A percentile compares a stretch with the other conserved stretches of the same genome.
phyloP scores from a whole-genome alignment of 768 basidiomycete species.

The Lepiota venenata region DNA sequence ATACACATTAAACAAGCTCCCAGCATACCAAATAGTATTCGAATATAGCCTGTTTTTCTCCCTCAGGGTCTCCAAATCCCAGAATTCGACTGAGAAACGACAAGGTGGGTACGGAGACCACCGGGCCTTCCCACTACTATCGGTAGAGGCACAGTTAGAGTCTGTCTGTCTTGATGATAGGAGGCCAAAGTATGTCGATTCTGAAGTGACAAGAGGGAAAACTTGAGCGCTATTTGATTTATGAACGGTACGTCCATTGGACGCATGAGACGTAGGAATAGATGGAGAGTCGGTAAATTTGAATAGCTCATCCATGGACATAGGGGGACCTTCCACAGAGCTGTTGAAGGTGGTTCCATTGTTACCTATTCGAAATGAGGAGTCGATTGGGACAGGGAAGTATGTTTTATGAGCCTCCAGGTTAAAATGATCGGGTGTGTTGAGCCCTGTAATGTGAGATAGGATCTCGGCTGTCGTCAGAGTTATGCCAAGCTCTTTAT shows the following conservation, averaged over 20 bases:
- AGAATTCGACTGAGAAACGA: slow-evolving; percentile 88
- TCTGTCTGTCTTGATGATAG: slow-evolving; percentile 41
- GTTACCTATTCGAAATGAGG: slow-evolving; percentile 75
- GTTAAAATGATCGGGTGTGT: slow-evolving; percentile 10
- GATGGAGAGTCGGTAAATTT: slow-evolving; percentile 31
- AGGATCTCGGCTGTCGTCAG: slow-evolving; percentile 50
- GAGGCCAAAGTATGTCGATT: slow-evolving; percentile 65
- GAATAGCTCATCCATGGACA: slow-evolving; percentile 73
- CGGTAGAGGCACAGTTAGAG: slow-evolving; percentile 36
- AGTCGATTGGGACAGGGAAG: slow-evolving; percentile 65
- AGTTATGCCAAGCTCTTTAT: slow-evolving; percentile 72
- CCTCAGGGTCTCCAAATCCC: slow-evolving; percentile 75
- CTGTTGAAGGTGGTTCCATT: slow-evolving; percentile 46
- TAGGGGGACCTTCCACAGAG: slow-evolving; percentile 22
- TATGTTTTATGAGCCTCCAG: slow-evolving; percentile 35
- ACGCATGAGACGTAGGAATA: slow-evolving; percentile 22
- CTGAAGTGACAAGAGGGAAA: slow-evolving; percentile 25
- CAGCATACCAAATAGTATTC: slow-evolving; percentile 87
- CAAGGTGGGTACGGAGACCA: slow-evolving; percentile 79
- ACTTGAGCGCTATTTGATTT: slow-evolving; percentile 7
- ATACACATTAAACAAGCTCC: slow-evolving; percentile 85
- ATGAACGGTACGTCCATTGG: slow-evolving; percentile 12
- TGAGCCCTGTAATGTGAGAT: slow-evolving; percentile 18
- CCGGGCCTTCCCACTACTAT: slow-evolving; percentile 40
- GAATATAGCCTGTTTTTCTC: slow-evolving; percentile 86